These are phyloP conservation scores for Cytospora leucostoma DNA, from an alignment of 2,329 filamentous ascomycete species.

Conservation along the genomic window DNA sequence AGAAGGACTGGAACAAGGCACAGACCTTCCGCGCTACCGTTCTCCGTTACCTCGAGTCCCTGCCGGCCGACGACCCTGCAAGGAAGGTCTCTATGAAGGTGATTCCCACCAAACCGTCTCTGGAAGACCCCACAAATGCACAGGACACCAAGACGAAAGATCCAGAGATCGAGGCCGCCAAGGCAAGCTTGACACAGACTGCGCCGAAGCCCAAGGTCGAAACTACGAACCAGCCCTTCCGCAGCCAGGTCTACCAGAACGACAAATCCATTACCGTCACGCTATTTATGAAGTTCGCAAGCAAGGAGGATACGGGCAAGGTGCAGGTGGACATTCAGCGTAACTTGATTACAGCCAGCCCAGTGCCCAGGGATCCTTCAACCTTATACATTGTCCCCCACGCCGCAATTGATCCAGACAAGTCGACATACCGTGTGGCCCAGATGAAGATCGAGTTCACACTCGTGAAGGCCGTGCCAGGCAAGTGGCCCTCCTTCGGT, in stretches of 20 bases:
- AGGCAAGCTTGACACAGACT: background rate
- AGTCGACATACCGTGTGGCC: slow-evolving; percentile 33
- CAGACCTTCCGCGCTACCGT: slow-evolving; percentile 50
- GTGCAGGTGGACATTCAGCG: slow-evolving; percentile 28
- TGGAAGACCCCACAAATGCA: slow-evolving; percentile 32
- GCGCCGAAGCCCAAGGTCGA: background rate
- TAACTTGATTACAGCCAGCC: slow-evolving; percentile 16
- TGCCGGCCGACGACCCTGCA: slow-evolving; percentile 47
- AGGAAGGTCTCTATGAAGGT: slow-evolving; percentile 47
- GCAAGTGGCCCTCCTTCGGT: slow-evolving; percentile 39
- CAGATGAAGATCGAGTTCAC: slow-evolving; percentile 40
- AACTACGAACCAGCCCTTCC: slow-evolving; percentile 32
- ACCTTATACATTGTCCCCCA: slow-evolving; percentile 29
- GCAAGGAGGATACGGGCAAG: slow-evolving; percentile 33
- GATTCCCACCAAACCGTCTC: slow-evolving; percentile 36
- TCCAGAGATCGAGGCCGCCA: slow-evolving; percentile 10
- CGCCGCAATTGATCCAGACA: slow-evolving; percentile 31
- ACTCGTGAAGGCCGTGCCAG: slow-evolving; percentile 34
- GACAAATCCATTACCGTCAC: slow-evolving; percentile 40
- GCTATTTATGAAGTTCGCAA: slow-evolving; percentile 44
- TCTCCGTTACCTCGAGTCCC: slow-evolving; percentile 46
- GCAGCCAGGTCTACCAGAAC: slow-evolving; percentile 46
- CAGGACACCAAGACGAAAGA: slow-evolving; percentile 21
- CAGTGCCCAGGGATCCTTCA: slow-evolving; percentile 17
- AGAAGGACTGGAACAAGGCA: slow-evolving; percentile 44